A percentile compares a stretch with the other conserved stretches of the same genome.
These are phyloP conservation scores for Globisporangium echinulatum DNA, from an alignment of 352 stramenopile genomes.

Conservation along the genomic window DNA sequence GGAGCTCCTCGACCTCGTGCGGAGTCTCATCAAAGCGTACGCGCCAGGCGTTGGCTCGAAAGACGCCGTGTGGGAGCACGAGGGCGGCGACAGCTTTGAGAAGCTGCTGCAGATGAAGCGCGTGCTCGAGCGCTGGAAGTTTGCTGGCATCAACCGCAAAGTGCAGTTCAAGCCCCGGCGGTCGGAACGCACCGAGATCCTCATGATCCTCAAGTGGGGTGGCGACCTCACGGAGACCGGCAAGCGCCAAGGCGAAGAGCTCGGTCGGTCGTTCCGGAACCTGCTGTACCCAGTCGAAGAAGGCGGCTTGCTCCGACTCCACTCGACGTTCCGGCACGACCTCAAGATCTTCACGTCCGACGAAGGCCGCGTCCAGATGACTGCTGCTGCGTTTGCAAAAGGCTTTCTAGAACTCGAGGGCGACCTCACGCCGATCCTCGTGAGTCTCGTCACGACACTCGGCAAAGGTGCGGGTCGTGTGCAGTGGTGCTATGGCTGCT, in stretches of 20 bases:
- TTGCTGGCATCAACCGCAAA: constrained; percentile 97
- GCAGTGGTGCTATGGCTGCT: neutral
- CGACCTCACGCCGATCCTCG: constrained; percentile 98
- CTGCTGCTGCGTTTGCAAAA: constrained; percentile 98
- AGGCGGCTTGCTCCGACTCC: constrained; percentile 94
- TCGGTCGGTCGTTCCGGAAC: constrained; percentile 92
- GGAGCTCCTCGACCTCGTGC: constrained; percentile 72
- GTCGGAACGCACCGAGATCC: constrained; percentile 70
- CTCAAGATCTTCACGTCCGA: constrained; percentile 99
- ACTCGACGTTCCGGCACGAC: constrained; percentile 99
- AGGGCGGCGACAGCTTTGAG: constrained; percentile 86
- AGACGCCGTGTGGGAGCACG: constrained; percentile 77
- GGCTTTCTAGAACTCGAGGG: constrained; percentile 98
- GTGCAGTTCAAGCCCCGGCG: constrained; percentile 82
- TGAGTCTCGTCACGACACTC: constrained; percentile 90
- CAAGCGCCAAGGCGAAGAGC: constrained; percentile 92
- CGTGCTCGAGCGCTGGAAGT: constrained; percentile 96
- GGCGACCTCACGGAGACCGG: constrained; percentile 98
- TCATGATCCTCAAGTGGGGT: constrained; percentile 99
- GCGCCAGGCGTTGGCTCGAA: constrained; percentile 72
- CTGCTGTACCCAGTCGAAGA: constrained; percentile 86
- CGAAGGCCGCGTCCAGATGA: constrained; percentile 99
- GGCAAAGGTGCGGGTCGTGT: constrained; percentile 49
- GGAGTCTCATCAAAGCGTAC: constrained; percentile 78
- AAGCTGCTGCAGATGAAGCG: constrained; percentile 95